phyloP scores from a whole-genome alignment of 2,329 filamentous ascomycete species.

The Pestalotiopsis sp. region DNA sequence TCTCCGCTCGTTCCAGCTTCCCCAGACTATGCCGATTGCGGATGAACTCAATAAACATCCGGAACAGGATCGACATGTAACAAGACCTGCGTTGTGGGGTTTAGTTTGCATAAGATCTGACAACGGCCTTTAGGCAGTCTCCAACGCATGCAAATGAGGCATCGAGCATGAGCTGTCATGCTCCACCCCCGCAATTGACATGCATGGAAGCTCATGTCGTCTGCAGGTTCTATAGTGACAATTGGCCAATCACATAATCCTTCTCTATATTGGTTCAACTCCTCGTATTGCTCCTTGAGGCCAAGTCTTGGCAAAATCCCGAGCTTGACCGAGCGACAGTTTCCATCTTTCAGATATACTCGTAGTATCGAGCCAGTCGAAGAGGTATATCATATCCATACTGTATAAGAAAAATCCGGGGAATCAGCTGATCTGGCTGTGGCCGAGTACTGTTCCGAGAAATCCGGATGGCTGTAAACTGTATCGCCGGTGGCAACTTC shows the following conservation, averaged over 20 bases:
- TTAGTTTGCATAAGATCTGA: neutral
- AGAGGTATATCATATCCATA: neutral
- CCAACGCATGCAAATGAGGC: constrained; percentile 1
- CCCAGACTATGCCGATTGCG: neutral
- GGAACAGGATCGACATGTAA: neutral
- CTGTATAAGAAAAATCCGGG: too few species aligned
- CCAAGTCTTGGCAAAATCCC: neutral
- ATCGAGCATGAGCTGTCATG: constrained; percentile 1
- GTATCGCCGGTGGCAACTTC: too few species aligned
- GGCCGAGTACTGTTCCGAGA: too few species aligned
- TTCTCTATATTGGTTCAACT: neutral
- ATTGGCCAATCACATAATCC: constrained; percentile 6
- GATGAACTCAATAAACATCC: neutral
- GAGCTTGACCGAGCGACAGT: neutral
- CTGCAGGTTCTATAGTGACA: constrained; percentile 5
- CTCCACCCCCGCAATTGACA: constrained; percentile 7
- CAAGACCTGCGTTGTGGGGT: neutral
- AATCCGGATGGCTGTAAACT: too few species aligned
- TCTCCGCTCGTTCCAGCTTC: too few species aligned
- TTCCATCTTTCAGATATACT: neutral
- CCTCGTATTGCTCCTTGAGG: neutral
- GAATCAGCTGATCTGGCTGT: too few species aligned
- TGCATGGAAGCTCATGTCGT: neutral
- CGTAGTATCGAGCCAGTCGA: neutral
- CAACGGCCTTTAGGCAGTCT: neutral